Conservation (phyloP, 352 stramenopile genomes). For the Phytopythium mirpurense region DNA sequence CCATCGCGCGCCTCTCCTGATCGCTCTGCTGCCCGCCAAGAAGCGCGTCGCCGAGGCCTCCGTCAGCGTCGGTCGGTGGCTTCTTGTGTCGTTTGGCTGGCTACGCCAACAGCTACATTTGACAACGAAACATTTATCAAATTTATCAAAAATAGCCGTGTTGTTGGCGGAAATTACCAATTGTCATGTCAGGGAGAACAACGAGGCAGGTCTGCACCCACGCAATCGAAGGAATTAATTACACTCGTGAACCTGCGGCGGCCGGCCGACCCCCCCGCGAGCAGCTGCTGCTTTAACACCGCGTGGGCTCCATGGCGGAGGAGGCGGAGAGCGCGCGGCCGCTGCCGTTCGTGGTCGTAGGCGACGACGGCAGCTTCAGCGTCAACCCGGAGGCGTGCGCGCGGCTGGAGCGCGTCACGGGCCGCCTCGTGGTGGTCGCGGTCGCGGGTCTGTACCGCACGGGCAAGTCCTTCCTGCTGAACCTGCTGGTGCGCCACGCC, state of each 20-base stretch:
- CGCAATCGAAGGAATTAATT: no score
- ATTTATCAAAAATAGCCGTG: no score
- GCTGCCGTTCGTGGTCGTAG: slow-evolving; percentile 78
- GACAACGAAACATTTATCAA: no score
- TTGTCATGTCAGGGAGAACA: no score
- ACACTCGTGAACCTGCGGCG: no score
- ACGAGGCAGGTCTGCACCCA: no score
- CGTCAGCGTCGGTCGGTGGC: not conserved
- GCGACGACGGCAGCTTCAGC: slow-evolving; percentile 71
- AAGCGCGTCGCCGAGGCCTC: not conserved
- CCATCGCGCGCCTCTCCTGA: not conserved
- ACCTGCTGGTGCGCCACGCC: slow-evolving; percentile 68
- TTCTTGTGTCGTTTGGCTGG: not conserved
- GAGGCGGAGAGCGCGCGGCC: slow-evolving; percentile 26
- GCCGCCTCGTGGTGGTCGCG: slow-evolving; percentile 79
- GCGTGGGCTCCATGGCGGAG: slow-evolving; percentile 31
- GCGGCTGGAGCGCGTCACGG: slow-evolving; percentile 65
- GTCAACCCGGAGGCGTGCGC: slow-evolving; percentile 71
- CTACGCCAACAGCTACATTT: not conserved
- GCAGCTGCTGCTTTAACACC: no score
- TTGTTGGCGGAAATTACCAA: no score
- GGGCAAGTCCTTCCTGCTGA: slow-evolving; percentile 89
- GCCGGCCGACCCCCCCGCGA: no score
- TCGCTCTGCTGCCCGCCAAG: not conserved
- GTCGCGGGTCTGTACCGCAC: slow-evolving; percentile 87